Conservation (phyloP, 2,329 filamentous ascomycete species). For the Paecilomyces fulvus region DNA sequence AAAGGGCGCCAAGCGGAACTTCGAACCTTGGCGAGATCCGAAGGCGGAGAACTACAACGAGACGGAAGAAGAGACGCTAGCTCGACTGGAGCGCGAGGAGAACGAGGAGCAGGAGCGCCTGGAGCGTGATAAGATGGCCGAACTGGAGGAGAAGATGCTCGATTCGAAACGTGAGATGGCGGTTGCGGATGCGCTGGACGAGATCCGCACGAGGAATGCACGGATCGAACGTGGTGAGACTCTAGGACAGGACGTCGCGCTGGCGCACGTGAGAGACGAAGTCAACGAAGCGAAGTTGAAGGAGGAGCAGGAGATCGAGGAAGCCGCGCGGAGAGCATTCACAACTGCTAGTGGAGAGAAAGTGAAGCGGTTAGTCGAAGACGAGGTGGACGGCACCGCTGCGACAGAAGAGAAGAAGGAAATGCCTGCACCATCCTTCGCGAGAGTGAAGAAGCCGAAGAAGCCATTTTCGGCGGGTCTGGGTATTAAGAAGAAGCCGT, state of each 20-base stretch:
- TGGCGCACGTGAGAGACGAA: constrained; percentile 50
- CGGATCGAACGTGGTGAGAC: constrained; percentile 69
- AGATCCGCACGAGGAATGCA: constrained; percentile 87
- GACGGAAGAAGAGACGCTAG: constrained; percentile 77
- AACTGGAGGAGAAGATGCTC: constrained; percentile 84
- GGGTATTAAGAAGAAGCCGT: constrained; percentile 79
- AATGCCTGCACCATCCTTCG: constrained; percentile 55
- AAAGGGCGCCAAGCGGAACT: constrained; percentile 80
- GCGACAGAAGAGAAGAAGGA: constrained; percentile 23
- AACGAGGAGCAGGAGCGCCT: constrained; percentile 54
- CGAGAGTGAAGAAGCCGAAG: constrained; percentile 74
- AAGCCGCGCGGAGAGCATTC: constrained; percentile 73
- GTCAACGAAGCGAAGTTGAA: constrained; percentile 52
- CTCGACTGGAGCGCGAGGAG: constrained; percentile 72
- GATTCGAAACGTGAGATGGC: constrained; percentile 95
- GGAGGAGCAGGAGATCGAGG: constrained; percentile 73
- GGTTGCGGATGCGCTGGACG: constrained; percentile 88
- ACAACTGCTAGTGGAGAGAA: constrained; percentile 50
- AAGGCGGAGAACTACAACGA: constrained; percentile 55
- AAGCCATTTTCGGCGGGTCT: constrained; percentile 67
- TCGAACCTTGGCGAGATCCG: constrained; percentile 77
- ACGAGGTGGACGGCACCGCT: constrained; percentile 30
- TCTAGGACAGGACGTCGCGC: constrained; percentile 49
- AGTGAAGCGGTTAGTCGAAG: constrained; percentile 46
- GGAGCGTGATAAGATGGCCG: constrained; percentile 87